A percentile compares a stretch with the other conserved stretches of the same genome.
These are phyloP conservation scores for Onygena corvina DNA, from an alignment of 2,329 filamentous ascomycete species.

Conservation along the genomic window DNA sequence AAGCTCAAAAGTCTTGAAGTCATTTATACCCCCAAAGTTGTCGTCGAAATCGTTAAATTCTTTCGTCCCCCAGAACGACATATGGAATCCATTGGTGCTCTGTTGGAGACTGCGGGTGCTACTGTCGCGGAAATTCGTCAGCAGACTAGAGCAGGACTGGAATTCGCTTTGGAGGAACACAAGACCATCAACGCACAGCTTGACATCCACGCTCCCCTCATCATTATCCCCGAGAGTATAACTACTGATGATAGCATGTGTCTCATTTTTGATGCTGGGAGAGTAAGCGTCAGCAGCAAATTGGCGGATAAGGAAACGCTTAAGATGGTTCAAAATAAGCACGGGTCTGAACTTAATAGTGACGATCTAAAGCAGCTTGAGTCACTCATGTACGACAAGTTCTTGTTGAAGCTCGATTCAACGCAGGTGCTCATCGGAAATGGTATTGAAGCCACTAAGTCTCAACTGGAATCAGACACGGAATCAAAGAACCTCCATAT, in stretches of 20 bases:
- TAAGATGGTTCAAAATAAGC: slow-evolving; percentile 80
- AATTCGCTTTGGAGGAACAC: slow-evolving; percentile 94
- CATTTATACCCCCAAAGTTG: slow-evolving; percentile 90
- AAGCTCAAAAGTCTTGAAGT: slow-evolving; percentile 94
- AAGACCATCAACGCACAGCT: slow-evolving; percentile 95
- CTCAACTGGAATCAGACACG: slow-evolving; percentile 58
- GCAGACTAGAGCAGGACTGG: slow-evolving; percentile 86
- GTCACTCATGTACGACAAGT: slow-evolving; percentile 94
- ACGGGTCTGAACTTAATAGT: slow-evolving; percentile 73
- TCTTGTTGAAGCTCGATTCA: slow-evolving; percentile 80
- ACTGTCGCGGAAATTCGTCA: slow-evolving; percentile 91
- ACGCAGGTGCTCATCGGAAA: slow-evolving; percentile 93
- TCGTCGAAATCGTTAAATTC: slow-evolving; percentile 84
- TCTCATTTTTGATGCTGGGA: slow-evolving; percentile 89
- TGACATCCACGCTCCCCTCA: slow-evolving; percentile 86
- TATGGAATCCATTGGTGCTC: slow-evolving; percentile 93
- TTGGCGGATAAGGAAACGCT: slow-evolving; percentile 85
- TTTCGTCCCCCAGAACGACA: slow-evolving; percentile 93
- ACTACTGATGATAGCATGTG: slow-evolving; percentile 69
- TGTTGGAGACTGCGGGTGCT: slow-evolving; percentile 90
- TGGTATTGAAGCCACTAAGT: slow-evolving; percentile 78
- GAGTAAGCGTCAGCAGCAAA: slow-evolving; percentile 87
- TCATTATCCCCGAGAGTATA: slow-evolving; percentile 92
- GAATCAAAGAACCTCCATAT: slow-evolving; percentile 67
- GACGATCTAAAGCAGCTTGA: slow-evolving; percentile 81